Percentiles rank a stretch among this genome's conserved stretches.
phyloP scores from a whole-genome alignment of 2,329 filamentous ascomycete genomes.

The Diplodia corticola region DNA sequence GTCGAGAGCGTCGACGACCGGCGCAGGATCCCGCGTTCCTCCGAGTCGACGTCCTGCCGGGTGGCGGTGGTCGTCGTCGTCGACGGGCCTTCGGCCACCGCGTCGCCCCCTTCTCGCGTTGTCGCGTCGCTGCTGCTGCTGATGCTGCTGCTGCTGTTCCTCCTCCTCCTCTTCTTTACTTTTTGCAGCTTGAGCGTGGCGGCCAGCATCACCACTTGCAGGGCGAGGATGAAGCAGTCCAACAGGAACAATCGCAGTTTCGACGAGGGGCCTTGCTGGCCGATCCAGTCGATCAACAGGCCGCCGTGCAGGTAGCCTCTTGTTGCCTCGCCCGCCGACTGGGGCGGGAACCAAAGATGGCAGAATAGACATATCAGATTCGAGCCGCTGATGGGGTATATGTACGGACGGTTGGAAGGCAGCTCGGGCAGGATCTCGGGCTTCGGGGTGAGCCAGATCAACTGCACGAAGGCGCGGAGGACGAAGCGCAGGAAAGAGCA shows the following conservation, averaged over 20 bases:
- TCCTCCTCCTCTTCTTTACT: constrained; percentile 40
- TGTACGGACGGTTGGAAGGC: constrained; percentile 53
- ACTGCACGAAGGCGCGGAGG: constrained; percentile 56
- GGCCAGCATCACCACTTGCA: constrained; percentile 60
- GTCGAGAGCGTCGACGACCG: constrained; percentile 27
- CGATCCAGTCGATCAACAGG: constrained; percentile 65
- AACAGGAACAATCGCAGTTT: constrained; percentile 54
- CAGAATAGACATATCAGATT: constrained; percentile 59
- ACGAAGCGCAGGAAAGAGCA: constrained; percentile 60
- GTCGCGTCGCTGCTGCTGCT: constrained; percentile 26
- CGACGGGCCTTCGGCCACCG: neutral
- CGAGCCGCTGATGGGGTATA: constrained; percentile 55
- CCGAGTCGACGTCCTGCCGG: constrained; percentile 59
- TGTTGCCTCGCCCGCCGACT: constrained; percentile 49
- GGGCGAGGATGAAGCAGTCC: constrained; percentile 54
- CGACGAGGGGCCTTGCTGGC: constrained; percentile 58
- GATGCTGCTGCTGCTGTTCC: constrained; percentile 33
- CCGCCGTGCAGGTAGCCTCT: constrained; percentile 62
- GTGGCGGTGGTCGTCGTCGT: too few species aligned
- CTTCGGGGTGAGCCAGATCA: constrained; percentile 61
- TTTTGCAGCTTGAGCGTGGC: constrained; percentile 55
- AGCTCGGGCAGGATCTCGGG: constrained; percentile 52
- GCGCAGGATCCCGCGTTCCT: constrained; percentile 58
- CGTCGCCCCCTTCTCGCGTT: constrained; percentile 23
- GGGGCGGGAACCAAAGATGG: constrained; percentile 47